Percentiles rank a stretch among this genome's conserved stretches.
Conservation (phyloP, 257 asterid genomes). For the Forsythia suspensa region DNA sequence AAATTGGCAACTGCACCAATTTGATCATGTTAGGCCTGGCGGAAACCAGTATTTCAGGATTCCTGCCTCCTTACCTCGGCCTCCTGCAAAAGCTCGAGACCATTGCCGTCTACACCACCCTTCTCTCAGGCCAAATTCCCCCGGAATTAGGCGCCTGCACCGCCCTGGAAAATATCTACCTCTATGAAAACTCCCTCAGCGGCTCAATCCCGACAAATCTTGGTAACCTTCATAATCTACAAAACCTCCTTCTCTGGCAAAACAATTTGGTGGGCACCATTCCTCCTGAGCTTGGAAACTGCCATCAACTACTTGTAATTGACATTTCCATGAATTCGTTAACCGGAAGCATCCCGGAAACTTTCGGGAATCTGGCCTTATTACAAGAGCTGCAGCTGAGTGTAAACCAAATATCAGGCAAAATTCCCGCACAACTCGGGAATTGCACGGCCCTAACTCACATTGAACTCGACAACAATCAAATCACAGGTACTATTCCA, state of each 20-base stretch:
- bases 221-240: slow-evolving; percentile 47
- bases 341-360: slow-evolving; percentile 58
- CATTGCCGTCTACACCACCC: slow-evolving; percentile 63
- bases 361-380: slow-evolving; percentile 47
- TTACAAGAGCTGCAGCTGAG: slow-evolving; percentile 70
- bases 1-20: slow-evolving; percentile 65
- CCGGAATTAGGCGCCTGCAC: slow-evolving; percentile 66
- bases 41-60: slow-evolving; percentile 73
- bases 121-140: slow-evolving; percentile 77
- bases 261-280: slow-evolving; percentile 61
- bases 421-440: slow-evolving; percentile 61
- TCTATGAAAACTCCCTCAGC: slow-evolving; percentile 65
- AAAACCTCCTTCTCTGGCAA: slow-evolving; percentile 68
- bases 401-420: slow-evolving; percentile 66
- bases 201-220: slow-evolving; percentile 62
- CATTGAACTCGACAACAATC: slow-evolving; percentile 79
- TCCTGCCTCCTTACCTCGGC: slow-evolving; percentile 64
- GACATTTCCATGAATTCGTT: slow-evolving; percentile 66
- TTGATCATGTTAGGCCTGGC: slow-evolving; percentile 62
- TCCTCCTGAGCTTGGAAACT: slow-evolving; percentile 61
- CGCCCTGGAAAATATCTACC: slow-evolving; percentile 44
- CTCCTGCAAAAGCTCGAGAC: slow-evolving; percentile 54
- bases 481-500: slow-evolving; percentile 68
- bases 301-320: slow-evolving; percentile 43
- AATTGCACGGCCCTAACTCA: slow-evolving; percentile 59